A percentile compares a stretch with the other conserved stretches of the same genome.
phyloP scores from a whole-genome alignment of 768 basidiomycete genomes.

The Auricularia cornea region DNA sequence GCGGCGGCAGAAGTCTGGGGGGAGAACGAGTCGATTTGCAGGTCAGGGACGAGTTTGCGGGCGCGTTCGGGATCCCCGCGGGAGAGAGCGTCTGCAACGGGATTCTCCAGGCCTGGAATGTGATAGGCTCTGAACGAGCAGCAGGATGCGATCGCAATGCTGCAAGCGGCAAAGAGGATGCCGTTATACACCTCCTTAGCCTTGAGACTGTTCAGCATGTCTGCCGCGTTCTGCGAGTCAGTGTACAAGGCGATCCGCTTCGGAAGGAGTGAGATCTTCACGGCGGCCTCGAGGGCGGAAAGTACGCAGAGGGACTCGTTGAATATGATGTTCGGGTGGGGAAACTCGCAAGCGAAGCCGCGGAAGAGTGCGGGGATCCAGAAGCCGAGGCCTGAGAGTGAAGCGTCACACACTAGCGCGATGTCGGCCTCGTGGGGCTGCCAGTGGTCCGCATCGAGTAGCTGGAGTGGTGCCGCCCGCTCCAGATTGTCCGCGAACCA shows the following conservation, averaged over 20 bases:
- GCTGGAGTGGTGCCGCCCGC: background rate
- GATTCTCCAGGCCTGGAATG: slow-evolving; percentile 19
- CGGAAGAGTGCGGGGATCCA: slow-evolving; percentile 8
- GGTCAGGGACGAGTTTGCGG: background rate
- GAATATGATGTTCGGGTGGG: slow-evolving; percentile 3
- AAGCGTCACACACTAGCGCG: slow-evolving; percentile 16
- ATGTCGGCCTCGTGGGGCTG: slow-evolving; percentile 5
- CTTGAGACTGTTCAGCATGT: slow-evolving; percentile 16
- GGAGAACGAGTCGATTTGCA: background rate
- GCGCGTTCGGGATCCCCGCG: slow-evolving; percentile 2
- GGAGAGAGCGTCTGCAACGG: slow-evolving; percentile 26
- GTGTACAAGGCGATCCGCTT: slow-evolving; percentile 12
- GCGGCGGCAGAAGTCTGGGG: background rate
- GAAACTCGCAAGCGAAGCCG: slow-evolving; percentile 1
- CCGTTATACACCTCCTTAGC: slow-evolving; percentile 17
- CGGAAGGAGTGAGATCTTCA: background rate
- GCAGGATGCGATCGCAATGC: slow-evolving; percentile 8
- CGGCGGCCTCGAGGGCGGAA: background rate
- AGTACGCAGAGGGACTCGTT: slow-evolving; percentile 5
- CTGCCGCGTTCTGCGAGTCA: slow-evolving; percentile 20
- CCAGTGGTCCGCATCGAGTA: background rate
- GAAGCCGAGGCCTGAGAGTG: slow-evolving; percentile 13
- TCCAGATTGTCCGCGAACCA: slow-evolving; percentile 23
- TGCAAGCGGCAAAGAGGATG: slow-evolving; percentile 14
- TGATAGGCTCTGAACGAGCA: slow-evolving; percentile 20